These are phyloP conservation scores for Coniochaeta sp. DNA, from an alignment of 2,329 filamentous ascomycete species.

Conservation along the genomic window DNA sequence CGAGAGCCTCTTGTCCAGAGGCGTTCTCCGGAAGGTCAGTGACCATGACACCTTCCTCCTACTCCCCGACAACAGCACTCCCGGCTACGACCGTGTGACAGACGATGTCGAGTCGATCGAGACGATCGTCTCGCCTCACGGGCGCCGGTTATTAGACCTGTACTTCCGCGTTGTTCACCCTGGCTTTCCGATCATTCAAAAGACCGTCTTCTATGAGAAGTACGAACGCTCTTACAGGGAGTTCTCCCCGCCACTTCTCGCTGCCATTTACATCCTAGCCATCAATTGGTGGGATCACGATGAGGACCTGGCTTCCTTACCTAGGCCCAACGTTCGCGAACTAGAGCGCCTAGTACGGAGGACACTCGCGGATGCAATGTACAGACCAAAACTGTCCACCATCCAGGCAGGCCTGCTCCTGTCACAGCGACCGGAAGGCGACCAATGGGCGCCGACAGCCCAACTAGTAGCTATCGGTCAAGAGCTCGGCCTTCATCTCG, in stretches of 20 bases:
- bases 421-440: constrained; percentile 66
- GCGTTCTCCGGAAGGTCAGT: constrained; percentile 67
- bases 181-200: constrained; percentile 75
- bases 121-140: constrained; percentile 66
- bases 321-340: constrained; percentile 63
- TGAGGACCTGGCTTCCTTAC: constrained; percentile 53
- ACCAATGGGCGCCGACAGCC: constrained; percentile 78
- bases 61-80: constrained; percentile 65
- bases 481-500: constrained; percentile 81
- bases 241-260: constrained; percentile 69
- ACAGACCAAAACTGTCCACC: constrained; percentile 73
- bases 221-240: constrained; percentile 65
- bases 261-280: constrained; percentile 76
- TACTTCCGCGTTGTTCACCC: constrained; percentile 80
- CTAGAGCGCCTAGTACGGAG: constrained; percentile 60
- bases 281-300: constrained; percentile 83
- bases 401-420: constrained; percentile 70
- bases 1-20: constrained; percentile 65
- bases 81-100: constrained; percentile 61
- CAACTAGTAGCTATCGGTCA: constrained; percentile 82
- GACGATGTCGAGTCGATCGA: constrained; percentile 65
- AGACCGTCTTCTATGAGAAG: constrained; percentile 70
- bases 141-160: constrained; percentile 67
- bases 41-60: constrained; percentile 73
- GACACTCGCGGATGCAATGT: constrained; percentile 69